Evolutionary conservation across 805 yeast genomes (phyloP), one percentile per base, ranked within the genome.

Genomic region (Metschnikowia borealis): DNA sequence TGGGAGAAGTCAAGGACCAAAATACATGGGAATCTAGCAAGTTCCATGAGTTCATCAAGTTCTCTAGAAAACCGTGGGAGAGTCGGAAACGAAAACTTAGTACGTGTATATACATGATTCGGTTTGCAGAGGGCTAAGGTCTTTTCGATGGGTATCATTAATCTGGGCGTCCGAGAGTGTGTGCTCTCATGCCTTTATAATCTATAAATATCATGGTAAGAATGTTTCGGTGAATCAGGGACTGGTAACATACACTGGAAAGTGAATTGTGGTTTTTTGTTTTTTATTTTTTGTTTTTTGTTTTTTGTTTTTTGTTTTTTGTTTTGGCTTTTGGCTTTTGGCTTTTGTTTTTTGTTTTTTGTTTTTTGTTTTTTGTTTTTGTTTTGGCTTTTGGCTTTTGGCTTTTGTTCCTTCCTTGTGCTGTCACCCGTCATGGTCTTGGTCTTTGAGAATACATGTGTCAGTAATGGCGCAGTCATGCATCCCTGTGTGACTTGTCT

Each of bases 1-100:
- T 46, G 1, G 13, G 17, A 14, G 34, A 14, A 14, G 42, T 38
- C 13, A 43, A 49, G 1, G 39, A 15, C 7, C n/a, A 4, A 17
- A 31, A 34, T 1, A 39, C 26, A 2, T 60, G 59, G 51, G 80
- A 71, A 49, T 54, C 51, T 2, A 49, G 26, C 20, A 62, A 38
- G 53, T 66, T 71, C 42, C 48, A 51, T 1, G 47, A 44, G 2
- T 71, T 71, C 44, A 43, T 62, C 10, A 23, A 38, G 7, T 52
- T 26, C 38, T 45, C 62, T 20, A 52, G 47, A 13, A 54, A 40
- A 17, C 14, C 53, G 29, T 26, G 29, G 11, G 11, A 26, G 29
- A 18, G 33, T 14, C 5, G 5, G 18, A 42, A 21, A 14, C 10
- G 45, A 13, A 15, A 10, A 14, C 21, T 15, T 15, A 15, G 15